Evolutionary conservation across 371 early-diverging fungal genomes (phyloP).

Genomic region (Mucor racemosus): DNA sequence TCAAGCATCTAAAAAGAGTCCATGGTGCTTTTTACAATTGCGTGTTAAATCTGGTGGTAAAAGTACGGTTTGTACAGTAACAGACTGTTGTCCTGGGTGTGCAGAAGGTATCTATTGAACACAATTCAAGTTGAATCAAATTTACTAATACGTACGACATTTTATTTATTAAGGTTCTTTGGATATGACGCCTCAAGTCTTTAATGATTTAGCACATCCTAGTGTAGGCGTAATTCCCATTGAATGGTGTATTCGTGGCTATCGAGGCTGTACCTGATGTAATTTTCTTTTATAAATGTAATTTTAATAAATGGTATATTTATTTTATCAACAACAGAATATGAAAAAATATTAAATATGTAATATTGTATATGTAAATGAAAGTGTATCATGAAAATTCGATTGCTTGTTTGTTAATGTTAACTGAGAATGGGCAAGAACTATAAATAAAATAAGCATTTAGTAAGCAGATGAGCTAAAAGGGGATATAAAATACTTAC

Average conservation of each 20-base stretch:
- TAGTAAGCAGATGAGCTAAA: neutral
- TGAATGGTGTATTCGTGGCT: conserved; percentile 53
- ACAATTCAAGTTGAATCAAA: too few relatives aligned
- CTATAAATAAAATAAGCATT: conserved; percentile 20
- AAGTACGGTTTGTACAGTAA: conserved; percentile 28
- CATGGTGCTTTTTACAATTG: conserved; percentile 18
- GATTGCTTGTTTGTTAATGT: neutral
- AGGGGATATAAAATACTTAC: conserved; percentile 32
- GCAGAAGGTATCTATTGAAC: conserved; percentile 16
- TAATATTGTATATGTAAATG: neutral
- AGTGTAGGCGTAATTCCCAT: conserved; percentile 57
- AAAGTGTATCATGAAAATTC: neutral
- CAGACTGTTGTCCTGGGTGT: conserved; percentile 42
- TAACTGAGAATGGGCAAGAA: conserved; percentile 55
- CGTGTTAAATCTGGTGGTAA: conserved; percentile 44
- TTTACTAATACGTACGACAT: conserved; percentile 28
- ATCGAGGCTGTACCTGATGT: conserved; percentile 21
- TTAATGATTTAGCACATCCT: conserved; percentile 52
- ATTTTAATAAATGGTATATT: conserved; percentile 6
- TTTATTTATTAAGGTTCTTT: conserved; percentile 34
- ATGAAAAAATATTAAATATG: neutral
- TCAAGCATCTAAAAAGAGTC: conserved; percentile 17
- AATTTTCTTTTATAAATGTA: neutral
- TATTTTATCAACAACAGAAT: conserved; percentile 3
- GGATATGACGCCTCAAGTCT: conserved; percentile 67